Conservation (phyloP, 2,329 filamentous ascomycete genomes). For the Talaromyces sp. region DNA sequence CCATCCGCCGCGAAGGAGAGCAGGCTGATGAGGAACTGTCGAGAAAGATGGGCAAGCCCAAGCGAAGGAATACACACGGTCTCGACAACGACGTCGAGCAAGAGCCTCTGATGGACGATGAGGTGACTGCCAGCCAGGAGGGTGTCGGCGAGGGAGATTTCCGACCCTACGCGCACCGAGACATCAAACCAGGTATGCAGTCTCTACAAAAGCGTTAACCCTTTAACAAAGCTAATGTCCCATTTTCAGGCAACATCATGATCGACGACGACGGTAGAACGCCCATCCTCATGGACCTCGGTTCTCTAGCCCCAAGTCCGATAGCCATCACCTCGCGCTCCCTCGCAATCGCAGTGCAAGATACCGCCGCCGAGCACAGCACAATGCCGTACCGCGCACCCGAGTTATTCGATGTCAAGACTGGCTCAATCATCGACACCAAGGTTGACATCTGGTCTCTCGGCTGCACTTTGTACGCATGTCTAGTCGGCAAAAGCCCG, state of each 20-base stretch:
- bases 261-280: constrained; percentile 83
- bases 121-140: constrained; percentile 62
- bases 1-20: constrained; percentile 50
- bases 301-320: constrained; percentile 80
- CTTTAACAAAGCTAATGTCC: neutral
- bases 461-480: constrained; percentile 96
- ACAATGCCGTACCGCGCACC: constrained; percentile 98
- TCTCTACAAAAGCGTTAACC: neutral
- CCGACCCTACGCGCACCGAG: constrained; percentile 84
- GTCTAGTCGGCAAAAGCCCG: constrained; percentile 90
- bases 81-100: constrained; percentile 63
- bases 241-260: constrained; percentile 79
- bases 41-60: constrained; percentile 31
- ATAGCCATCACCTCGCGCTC: constrained; percentile 85
- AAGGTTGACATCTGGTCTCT: constrained; percentile 98
- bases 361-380: constrained; percentile 89
- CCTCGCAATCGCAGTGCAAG: constrained; percentile 84
- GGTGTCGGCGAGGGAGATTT: constrained; percentile 63
- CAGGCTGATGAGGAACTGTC: constrained; percentile 44
- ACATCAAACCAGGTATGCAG: constrained; percentile 84
- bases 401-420: constrained; percentile 97
- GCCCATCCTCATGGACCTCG: constrained; percentile 95
- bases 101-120: constrained; percentile 74
- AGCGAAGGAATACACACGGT: constrained; percentile 39
- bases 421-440: constrained; percentile 82